phyloP scores from a whole-genome alignment of 2,329 filamentous ascomycete species.

The Chrysoporthe puriensis region DNA sequence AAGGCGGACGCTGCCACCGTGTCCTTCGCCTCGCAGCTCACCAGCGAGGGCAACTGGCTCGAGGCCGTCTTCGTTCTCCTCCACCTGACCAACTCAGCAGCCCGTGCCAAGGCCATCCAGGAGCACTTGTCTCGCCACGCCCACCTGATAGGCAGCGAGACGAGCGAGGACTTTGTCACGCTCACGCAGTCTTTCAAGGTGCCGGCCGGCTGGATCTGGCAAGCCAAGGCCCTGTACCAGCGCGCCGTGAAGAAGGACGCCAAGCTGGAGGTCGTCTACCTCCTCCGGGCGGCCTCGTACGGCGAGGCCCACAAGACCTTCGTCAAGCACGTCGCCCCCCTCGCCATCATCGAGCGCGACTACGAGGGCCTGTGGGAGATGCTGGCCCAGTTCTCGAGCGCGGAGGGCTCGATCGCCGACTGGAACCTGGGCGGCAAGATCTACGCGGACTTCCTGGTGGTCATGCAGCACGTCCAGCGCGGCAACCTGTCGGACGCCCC shows the following conservation, averaged over 20 bases:
- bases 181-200: slow-evolving; percentile 70
- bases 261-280: slow-evolving; percentile 73
- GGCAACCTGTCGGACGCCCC: slow-evolving; percentile 34
- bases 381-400: slow-evolving; percentile 71
- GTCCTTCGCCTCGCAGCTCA: slow-evolving; percentile 67
- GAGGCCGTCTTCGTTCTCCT: slow-evolving; percentile 77
- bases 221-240: slow-evolving; percentile 82
- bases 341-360: slow-evolving; percentile 80
- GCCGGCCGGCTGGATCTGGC: slow-evolving; percentile 80
- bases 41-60: slow-evolving; percentile 67
- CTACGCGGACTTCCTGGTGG: slow-evolving; percentile 65
- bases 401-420: slow-evolving; percentile 62
- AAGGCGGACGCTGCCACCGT: slow-evolving; percentile 69
- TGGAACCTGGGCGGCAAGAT: slow-evolving; percentile 83
- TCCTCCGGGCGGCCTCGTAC: slow-evolving; percentile 77
- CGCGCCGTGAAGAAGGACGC: slow-evolving; percentile 72
- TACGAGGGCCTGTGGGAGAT: slow-evolving; percentile 71
- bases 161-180: slow-evolving; percentile 58
- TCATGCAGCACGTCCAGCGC: slow-evolving; percentile 49
- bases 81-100: slow-evolving; percentile 67
- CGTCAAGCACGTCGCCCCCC: slow-evolving; percentile 77
- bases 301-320: slow-evolving; percentile 85
- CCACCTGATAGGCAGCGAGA: slow-evolving; percentile 63
- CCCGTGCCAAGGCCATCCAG: slow-evolving; percentile 69
- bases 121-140: slow-evolving; percentile 77